Conservation (phyloP, 352 stramenopile species). For the Phytophthora lateralis region DNA sequence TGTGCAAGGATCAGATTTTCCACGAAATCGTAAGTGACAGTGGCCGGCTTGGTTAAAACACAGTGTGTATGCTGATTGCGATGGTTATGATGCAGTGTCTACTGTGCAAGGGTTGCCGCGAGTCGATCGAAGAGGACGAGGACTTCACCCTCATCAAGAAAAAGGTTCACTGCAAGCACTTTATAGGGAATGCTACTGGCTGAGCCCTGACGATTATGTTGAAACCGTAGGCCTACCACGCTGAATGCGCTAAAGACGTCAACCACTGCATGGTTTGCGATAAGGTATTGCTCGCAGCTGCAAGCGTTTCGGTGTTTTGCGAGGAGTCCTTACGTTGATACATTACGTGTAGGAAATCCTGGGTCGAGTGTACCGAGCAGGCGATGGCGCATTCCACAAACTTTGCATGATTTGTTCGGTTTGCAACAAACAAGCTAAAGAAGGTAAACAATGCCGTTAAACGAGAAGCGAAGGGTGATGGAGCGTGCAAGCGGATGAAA, state of each 20-base stretch:
- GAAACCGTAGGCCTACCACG: constrained; percentile 60
- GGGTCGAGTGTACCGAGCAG: constrained; percentile 72
- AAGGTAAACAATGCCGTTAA: constrained; percentile 38
- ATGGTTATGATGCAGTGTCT: constrained; percentile 49
- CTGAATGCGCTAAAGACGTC: constrained; percentile 71
- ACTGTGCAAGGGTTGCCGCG: constrained; percentile 72
- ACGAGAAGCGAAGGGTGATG: background rate
- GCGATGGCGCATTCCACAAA: constrained; percentile 70
- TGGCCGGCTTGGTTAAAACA: background rate
- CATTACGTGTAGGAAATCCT: constrained; percentile 67
- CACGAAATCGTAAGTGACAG: constrained; percentile 67
- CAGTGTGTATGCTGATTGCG: background rate
- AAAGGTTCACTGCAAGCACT: constrained; percentile 37
- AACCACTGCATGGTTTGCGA: constrained; percentile 75
- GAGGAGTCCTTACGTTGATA: background rate
- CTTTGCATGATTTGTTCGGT: constrained; percentile 80
- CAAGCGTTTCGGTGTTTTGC: background rate
- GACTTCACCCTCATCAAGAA: constrained; percentile 85
- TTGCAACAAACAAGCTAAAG: constrained; percentile 70
- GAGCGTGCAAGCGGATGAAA: background rate
- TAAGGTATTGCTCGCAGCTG: constrained; percentile 40
- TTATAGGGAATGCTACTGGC: background rate
- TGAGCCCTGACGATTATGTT: background rate
- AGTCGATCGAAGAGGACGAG: constrained; percentile 79
- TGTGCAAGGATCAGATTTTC: constrained; percentile 79